Evolutionary conservation across 306 rosid species (phyloP).

Genomic region (Myrica gale): DNA sequence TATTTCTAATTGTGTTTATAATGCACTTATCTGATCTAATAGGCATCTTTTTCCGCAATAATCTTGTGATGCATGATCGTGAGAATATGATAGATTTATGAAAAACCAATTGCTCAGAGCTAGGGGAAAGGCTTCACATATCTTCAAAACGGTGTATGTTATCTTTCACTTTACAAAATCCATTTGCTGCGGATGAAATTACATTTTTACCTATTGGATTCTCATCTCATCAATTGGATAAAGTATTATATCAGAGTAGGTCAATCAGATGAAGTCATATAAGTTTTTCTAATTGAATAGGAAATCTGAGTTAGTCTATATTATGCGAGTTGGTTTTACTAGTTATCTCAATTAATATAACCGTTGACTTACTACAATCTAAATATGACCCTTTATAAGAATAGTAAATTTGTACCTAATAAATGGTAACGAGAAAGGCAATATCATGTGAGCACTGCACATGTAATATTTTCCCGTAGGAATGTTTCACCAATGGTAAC

Average conservation of each 20-base stretch:
- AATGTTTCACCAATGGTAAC: no score
- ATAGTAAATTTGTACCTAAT: neutral
- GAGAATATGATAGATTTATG: constrained; percentile 82
- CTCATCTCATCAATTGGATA: neutral
- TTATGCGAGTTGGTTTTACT: neutral
- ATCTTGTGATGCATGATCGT: constrained; percentile 86
- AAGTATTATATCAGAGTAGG: neutral
- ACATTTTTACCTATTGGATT: neutral
- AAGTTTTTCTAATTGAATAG: no score
- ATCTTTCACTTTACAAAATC: no score
- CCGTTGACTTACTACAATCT: no score
- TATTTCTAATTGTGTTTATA: no score
- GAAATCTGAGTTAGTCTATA: neutral
- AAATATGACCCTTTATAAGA: neutral
- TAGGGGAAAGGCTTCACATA: constrained; percentile 73
- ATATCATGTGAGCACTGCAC: no score
- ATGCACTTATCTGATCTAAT: constrained; percentile 25
- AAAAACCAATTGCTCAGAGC: constrained; percentile 96
- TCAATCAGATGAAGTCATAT: no score
- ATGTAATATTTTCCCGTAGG: no score
- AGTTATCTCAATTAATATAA: no score
- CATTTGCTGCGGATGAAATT: neutral
- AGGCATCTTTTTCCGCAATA: constrained; percentile 92
- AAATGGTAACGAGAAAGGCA: neutral
- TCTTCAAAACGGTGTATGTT: constrained; percentile 60